phyloP scores from a whole-genome alignment of 2,329 filamentous ascomycete species.

The Dothistroma septosporum region DNA sequence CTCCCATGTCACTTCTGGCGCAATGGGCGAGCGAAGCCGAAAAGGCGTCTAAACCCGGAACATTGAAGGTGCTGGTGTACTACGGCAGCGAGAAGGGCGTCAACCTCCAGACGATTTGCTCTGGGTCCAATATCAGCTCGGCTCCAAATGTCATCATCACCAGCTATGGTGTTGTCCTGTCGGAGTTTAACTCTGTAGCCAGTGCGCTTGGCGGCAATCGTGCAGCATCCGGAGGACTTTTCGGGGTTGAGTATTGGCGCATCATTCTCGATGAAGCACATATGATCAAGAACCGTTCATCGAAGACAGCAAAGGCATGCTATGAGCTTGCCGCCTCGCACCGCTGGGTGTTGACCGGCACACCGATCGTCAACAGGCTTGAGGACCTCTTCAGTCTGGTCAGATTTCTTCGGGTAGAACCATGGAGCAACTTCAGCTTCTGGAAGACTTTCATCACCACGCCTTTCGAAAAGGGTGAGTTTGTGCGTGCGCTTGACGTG shows the following conservation, averaged over 20 bases:
- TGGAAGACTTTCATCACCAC: slow-evolving; percentile 99
- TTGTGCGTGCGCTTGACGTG: slow-evolving; percentile 87
- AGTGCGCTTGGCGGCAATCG: slow-evolving; percentile 59
- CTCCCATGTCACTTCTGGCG: slow-evolving; percentile 90
- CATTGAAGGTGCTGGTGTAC: slow-evolving; percentile 81
- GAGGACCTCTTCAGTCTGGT: slow-evolving; percentile 94
- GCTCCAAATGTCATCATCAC: slow-evolving; percentile 92
- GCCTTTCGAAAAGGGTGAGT: slow-evolving; percentile 93
- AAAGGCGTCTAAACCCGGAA: slow-evolving; percentile 80
- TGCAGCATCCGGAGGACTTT: slow-evolving; percentile 57
- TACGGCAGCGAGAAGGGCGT: slow-evolving; percentile 81
- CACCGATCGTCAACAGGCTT: slow-evolving; percentile 91
- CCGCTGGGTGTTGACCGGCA: slow-evolving; percentile 90
- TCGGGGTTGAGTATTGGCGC: slow-evolving; percentile 90
- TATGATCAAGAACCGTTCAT: slow-evolving; percentile 78
- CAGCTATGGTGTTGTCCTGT: slow-evolving; percentile 86
- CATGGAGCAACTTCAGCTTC: slow-evolving; percentile 98
- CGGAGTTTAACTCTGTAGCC: slow-evolving; percentile 75
- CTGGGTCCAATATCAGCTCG: slow-evolving; percentile 63
- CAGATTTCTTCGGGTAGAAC: slow-evolving; percentile 87
- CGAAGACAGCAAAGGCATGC: slow-evolving; percentile 92
- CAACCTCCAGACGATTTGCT: slow-evolving; percentile 76
- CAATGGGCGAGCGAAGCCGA: slow-evolving; percentile 96
- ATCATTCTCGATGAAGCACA: slow-evolving; percentile 95
- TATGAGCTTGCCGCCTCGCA: slow-evolving; percentile 83